Evolutionary conservation across 2,329 filamentous ascomycete genomes (phyloP).

Genomic region (Aspergillus pseudotamarii): DNA sequence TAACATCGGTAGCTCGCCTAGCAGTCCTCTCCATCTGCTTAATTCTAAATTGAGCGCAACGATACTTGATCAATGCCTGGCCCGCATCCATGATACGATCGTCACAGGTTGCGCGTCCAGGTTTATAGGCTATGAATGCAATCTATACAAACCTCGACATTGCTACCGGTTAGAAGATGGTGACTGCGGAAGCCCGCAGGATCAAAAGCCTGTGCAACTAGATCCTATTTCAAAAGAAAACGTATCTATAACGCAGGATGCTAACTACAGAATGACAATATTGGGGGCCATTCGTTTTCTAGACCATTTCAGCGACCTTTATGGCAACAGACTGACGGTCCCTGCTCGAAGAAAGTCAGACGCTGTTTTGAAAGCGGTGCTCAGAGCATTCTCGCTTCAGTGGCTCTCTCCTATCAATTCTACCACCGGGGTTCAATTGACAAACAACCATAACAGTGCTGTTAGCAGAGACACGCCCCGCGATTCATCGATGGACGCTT

Average conservation of each 20-base stretch:
- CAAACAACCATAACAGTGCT: background rate
- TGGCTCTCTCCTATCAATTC: slow-evolving; percentile 16
- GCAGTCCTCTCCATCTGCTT: slow-evolving; percentile 27
- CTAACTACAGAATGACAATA: background rate
- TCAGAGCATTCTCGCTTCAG: slow-evolving; percentile 24
- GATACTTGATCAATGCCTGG: slow-evolving; percentile 21
- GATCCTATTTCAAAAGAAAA: background rate
- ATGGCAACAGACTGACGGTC: slow-evolving; percentile 20
- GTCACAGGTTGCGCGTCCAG: slow-evolving; percentile 21
- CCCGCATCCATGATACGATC: slow-evolving; percentile 24
- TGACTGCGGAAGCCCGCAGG: background rate
- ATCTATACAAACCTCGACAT: slow-evolving; percentile 19
- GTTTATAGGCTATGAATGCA: slow-evolving; percentile 25
- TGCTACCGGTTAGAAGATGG: slow-evolving; percentile 19
- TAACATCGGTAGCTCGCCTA: slow-evolving; percentile 16
- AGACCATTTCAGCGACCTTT: slow-evolving; percentile 28
- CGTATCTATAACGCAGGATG: background rate
- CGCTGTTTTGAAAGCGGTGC: slow-evolving; percentile 20
- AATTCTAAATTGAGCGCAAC: slow-evolving; percentile 24
- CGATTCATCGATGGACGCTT: slow-evolving; percentile 10
- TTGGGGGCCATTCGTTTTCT: slow-evolving; percentile 25
- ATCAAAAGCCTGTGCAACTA: background rate
- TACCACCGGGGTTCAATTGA: background rate
- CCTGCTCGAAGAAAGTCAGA: slow-evolving; percentile 21
- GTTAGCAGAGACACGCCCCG: background rate